A percentile compares a stretch with the other conserved stretches of the same genome.
Conservation (phyloP, 257 asterid genomes). For the Solanum bulbocastanum region DNA sequence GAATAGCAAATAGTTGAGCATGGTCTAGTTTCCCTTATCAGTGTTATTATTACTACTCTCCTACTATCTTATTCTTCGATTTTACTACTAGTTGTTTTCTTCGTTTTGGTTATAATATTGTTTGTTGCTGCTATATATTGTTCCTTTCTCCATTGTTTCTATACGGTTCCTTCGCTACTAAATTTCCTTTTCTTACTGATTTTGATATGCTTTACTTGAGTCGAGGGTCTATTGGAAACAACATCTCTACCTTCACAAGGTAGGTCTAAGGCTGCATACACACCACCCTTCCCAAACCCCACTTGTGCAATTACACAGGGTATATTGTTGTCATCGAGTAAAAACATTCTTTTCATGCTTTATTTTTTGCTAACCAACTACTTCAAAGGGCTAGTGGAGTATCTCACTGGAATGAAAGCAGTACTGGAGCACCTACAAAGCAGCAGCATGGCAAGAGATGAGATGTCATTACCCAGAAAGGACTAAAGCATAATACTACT, state of each 20-base stretch:
- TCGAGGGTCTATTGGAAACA: neutral
- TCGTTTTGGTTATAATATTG: neutral
- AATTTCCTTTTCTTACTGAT: neutral
- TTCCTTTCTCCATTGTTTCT: neutral
- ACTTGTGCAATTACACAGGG: neutral
- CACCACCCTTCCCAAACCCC: neutral
- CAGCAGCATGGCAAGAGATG: neutral
- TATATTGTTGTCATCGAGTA: neutral
- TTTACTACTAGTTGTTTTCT: neutral
- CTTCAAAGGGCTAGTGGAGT: slow-evolving; percentile 39
- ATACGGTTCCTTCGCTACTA: neutral
- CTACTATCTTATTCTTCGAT: neutral
- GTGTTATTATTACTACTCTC: neutral
- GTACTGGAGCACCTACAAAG: slow-evolving; percentile 25
- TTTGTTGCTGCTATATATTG: neutral
- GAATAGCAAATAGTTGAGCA: neutral
- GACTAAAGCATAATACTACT: neutral
- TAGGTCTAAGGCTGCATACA: neutral
- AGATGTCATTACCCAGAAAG: neutral
- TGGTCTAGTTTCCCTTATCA: neutral
- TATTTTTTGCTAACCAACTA: neutral
- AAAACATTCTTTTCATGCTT: neutral
- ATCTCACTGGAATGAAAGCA: slow-evolving; percentile 43
- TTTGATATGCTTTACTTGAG: neutral
- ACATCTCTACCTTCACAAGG: neutral